A percentile compares a stretch with the other conserved stretches of the same genome.
These are phyloP conservation scores for Verticillium longisporum DNA, from an alignment of 2,329 filamentous ascomycete species.

Conservation along the genomic window DNA sequence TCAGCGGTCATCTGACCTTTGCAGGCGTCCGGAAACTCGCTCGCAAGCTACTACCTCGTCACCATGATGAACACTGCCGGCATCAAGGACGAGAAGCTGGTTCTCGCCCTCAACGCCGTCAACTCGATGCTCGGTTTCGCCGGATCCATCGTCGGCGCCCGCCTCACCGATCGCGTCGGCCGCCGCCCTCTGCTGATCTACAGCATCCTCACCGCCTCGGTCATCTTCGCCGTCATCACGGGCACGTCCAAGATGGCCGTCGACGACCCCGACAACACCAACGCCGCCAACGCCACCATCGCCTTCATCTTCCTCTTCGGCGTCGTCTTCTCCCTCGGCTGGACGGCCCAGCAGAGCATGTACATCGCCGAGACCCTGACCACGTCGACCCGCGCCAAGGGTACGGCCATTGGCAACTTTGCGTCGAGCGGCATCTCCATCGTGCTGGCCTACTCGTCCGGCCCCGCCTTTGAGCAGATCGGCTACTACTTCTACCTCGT, in stretches of 20 bases:
- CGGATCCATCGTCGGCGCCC: constrained; percentile 45
- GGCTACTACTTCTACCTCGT: constrained; percentile 37
- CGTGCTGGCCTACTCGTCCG: constrained; percentile 36
- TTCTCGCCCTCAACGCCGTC: constrained; percentile 43
- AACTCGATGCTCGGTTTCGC: constrained; percentile 47
- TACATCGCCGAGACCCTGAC: constrained; percentile 42
- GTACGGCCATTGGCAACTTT: constrained; percentile 35
- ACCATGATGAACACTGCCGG: constrained; percentile 43
- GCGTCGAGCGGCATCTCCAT: constrained; percentile 28
- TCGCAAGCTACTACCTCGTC: constrained; percentile 45
- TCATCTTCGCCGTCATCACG: constrained; percentile 42
- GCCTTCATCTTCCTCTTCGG: constrained; percentile 48
- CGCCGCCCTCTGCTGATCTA: constrained; percentile 47
- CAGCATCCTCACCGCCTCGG: constrained; percentile 35
- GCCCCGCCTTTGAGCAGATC: constrained; percentile 34
- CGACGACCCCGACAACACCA: constrained; percentile 25
- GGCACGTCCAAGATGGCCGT: constrained; percentile 37
- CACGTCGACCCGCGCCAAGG: constrained; percentile 37
- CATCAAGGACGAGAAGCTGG: constrained; percentile 38
- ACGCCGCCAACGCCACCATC: constrained; percentile 36
- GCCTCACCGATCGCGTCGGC: constrained; percentile 48
- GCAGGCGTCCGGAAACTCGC: constrained; percentile 29
- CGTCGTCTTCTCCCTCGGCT: constrained; percentile 42
- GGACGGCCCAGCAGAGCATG: constrained; percentile 43
- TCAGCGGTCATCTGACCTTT: neutral